Percentiles rank a stretch among this genome's conserved stretches.
Conservation (phyloP, 176 grass and related monocot species). For the Triticum turgidum region DNA sequence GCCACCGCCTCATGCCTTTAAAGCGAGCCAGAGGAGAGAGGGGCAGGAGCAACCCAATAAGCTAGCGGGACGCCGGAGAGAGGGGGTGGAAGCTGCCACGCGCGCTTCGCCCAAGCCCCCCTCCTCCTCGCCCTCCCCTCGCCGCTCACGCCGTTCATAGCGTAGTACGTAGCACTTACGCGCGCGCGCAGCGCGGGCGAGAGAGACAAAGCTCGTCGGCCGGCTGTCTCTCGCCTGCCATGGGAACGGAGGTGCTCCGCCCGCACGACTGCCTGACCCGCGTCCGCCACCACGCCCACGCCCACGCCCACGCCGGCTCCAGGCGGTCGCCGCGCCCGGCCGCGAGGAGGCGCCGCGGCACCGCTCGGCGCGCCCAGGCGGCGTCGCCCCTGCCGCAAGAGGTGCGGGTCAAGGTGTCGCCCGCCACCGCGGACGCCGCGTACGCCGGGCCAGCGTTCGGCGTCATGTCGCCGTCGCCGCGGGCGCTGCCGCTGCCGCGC, state of each 20-base stretch:
- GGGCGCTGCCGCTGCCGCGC: slow-evolving; percentile 54
- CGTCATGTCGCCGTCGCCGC: slow-evolving; percentile 50
- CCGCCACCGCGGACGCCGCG: slow-evolving; percentile 9
- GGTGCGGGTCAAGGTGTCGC: slow-evolving; percentile 16
- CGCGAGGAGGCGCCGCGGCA: not conserved
- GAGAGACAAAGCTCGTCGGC: not conserved
- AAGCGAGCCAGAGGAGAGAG: not conserved
- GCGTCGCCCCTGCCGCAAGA: slow-evolving; percentile 14
- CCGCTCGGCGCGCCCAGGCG: not conserved
- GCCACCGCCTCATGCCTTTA: not conserved
- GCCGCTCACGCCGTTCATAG: not conserved
- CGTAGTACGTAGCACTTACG: not conserved
- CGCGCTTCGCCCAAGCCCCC: slow-evolving; percentile 31
- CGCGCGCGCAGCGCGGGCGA: not conserved
- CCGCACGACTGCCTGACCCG: slow-evolving; percentile 36
- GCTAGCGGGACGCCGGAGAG: slow-evolving; percentile 21
- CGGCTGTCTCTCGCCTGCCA: slow-evolving; percentile 2
- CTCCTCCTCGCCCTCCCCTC: not conserved
- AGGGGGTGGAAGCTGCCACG: slow-evolving; percentile 47
- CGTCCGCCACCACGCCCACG: slow-evolving; percentile 3
- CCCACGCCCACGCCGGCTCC: not conserved
- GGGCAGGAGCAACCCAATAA: slow-evolving; percentile 11
- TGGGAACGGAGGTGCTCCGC: slow-evolving; percentile 45
- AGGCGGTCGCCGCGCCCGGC: slow-evolving; percentile 28
- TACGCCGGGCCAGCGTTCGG: slow-evolving; percentile 48